These are phyloP conservation scores for Sporothrix luriei DNA, from an alignment of 2,329 filamentous ascomycete species.

Conservation along the genomic window DNA sequence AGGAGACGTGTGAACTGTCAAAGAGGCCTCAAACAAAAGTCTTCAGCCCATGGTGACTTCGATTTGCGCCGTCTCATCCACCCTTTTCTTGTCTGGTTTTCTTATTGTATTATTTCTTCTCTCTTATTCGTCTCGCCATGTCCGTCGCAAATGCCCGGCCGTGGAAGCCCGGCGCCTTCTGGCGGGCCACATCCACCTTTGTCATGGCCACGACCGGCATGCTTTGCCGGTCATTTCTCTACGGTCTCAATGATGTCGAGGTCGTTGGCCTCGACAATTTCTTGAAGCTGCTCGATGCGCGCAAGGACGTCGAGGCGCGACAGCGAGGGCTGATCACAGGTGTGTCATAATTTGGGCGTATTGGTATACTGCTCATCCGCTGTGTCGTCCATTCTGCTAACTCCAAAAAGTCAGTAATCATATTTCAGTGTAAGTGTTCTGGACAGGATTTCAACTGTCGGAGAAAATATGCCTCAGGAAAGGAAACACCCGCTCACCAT, in stretches of 20 bases:
- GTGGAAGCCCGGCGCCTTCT: constrained; percentile 62
- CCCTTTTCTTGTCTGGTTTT: not conserved
- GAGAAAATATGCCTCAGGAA: not conserved
- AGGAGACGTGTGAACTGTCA: not conserved
- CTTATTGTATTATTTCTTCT: not conserved
- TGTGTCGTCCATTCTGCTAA: not conserved
- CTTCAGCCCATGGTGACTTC: not conserved
- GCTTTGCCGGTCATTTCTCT: constrained; percentile 74
- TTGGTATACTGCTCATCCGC: not conserved
- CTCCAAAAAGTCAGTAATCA: constrained; percentile 73
- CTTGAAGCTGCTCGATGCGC: constrained; percentile 71
- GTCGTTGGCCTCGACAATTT: constrained; percentile 76
- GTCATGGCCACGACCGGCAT: constrained; percentile 74
- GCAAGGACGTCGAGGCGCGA: constrained; percentile 66
- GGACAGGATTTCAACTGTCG: not conserved
- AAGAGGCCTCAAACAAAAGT: no score
- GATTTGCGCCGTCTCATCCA: constrained; percentile 1
- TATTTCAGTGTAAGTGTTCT: constrained; percentile 74
- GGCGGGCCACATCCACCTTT: constrained; percentile 72
- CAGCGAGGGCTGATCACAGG: constrained; percentile 81
- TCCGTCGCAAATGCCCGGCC: constrained; percentile 31
- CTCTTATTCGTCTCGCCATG: constrained; percentile 16
- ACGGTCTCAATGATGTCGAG: constrained; percentile 72
- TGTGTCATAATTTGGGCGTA: constrained; percentile 45
- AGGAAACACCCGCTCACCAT: not conserved